A percentile compares a stretch with the other conserved stretches of the same genome.
These are phyloP conservation scores for Juglanconis oblonga DNA, from an alignment of 2,329 filamentous ascomycete species.

Conservation along the genomic window DNA sequence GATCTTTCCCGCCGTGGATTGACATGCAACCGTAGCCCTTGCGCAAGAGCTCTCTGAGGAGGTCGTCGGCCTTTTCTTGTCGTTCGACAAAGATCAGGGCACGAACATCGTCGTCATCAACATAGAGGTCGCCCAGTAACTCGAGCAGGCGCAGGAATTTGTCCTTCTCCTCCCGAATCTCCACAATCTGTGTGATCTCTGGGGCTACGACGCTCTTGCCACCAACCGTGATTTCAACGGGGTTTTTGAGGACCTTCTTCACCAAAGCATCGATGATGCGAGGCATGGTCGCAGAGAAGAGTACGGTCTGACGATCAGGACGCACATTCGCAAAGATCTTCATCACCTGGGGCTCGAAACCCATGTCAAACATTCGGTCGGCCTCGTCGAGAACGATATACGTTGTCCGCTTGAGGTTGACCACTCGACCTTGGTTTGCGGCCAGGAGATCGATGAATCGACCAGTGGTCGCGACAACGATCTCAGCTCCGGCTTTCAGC, in stretches of 20 bases:
- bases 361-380: conserved; percentile 99
- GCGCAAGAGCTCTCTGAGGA: conserved; percentile 73
- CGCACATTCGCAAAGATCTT: conserved; percentile 92
- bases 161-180: conserved; percentile 75
- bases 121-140: conserved; percentile 82
- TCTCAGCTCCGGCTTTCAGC: conserved; percentile 89
- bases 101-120: conserved; percentile 83
- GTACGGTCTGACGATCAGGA: conserved; percentile 86
- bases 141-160: conserved; percentile 86
- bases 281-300: conserved; percentile 96
- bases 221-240: conserved; percentile 89
- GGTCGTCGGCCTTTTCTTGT: conserved; percentile 82
- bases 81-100: conserved; percentile 89
- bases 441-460: conserved; percentile 93
- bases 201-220: conserved; percentile 82
- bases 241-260: conserved; percentile 80
- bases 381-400: conserved; percentile 97
- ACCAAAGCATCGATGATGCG: conserved; percentile 87
- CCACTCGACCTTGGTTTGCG: conserved; percentile 90
- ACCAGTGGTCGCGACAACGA: conserved; percentile 92
- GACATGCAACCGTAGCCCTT: conserved; percentile 91
- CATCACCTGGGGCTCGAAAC: conserved; percentile 96
- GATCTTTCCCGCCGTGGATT: conserved; percentile 91
- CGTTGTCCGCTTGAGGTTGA: conserved; percentile 82
- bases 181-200: conserved; percentile 91